Evolutionary conservation across 441 rosid species (phyloP), one percentile per base, ranked within the genome.

Genomic region (Corymbia calophylla): DNA sequence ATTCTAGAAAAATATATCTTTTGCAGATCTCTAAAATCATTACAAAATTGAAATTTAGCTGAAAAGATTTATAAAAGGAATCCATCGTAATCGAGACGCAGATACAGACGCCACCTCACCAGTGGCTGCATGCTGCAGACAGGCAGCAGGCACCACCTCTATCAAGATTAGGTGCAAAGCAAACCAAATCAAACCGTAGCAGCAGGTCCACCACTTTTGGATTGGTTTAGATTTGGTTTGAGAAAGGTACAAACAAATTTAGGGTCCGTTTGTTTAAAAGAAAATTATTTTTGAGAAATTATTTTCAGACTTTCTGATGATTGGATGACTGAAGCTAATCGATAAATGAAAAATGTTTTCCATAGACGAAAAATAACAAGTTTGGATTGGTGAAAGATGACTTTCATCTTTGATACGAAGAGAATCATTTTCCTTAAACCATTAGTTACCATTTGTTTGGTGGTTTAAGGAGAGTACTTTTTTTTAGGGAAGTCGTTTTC

Each of bases 311-410:
- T 12, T 44, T 77, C 6, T 0, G 0, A 44, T 44, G 47, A 1
- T 4, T 44, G 10, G 17, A 77, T 44, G n/a, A 77, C 8, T 1
- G 35, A 77, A 25, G 51, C 48, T 3, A 39, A 44, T 23, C 5
- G 1, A 21, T 4, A 27, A 11, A 73, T 2, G 2, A 1, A 73
- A 73, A 77, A 77, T 1, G 2, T 44, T 77, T 27, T 44, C 16
- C 10, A 0, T 12, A 5, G 4, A 39, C 2, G 6, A 17, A 23
- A 39, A 77, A 39, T 9, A 44, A 77, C 1, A 12, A 44, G n/a
- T 21, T 66, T 66, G 32, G 12, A 66, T 66, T 17, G 9, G 19
- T 15, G 23, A 23, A 32, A 16, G 5, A 66, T 16, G 6, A 31
- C 77, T 66, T 66, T 23, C 23, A 10, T 0, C 17, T 16, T 5